Evolutionary conservation across 257 asterid species (phyloP), one percentile per base, ranked within the genome.

Genomic region (Forsythia viridissima): DNA sequence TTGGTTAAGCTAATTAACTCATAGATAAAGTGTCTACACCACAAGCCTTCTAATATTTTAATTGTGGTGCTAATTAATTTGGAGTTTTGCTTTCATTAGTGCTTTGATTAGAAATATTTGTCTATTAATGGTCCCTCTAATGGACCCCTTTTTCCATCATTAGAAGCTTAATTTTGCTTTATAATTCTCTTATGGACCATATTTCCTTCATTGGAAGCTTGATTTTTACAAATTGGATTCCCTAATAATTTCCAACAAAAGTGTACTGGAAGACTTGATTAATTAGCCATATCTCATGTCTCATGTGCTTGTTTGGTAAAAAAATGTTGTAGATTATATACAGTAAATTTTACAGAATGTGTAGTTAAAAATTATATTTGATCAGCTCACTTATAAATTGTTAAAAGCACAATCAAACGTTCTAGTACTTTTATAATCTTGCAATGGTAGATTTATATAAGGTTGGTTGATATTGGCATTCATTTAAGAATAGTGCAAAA

Each of bases 11-110:
- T 78, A 85, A 81, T 82, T 21, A 73, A 43, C 75, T 85, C 87
- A 77, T 76, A 44, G 80, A 77, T 79, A 77, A 59, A 77, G 77
- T 82, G 86, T 82, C 86, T 78, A 85, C 24, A 86, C 89, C 84
- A 81, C 68, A 73, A 77, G 40, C 74, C 61, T 55, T 68, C 82
- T 71, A 30, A 30, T 69, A 44, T 44, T 75, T 52, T 44, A 73
- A 69, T 43, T 76, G 74, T 84, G 81, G 69, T 44, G 79, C 84
- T 65, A 71, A 15, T 81, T 76, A 48, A 30, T 7, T 12, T 65
- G 13, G n/a, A 40, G 20, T 61, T 86, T 74, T 80, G 68, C 67
- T 74, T 59, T 71, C 67, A 67, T 77, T 81, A 77, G 48, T 73
- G 38, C 76, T 71, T 57, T 70, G 30, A 37, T 55, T 63, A 63